These are phyloP conservation scores for Sporothrix brasiliensis DNA, from an alignment of 2,329 filamentous ascomycete species.

Conservation along the genomic window DNA sequence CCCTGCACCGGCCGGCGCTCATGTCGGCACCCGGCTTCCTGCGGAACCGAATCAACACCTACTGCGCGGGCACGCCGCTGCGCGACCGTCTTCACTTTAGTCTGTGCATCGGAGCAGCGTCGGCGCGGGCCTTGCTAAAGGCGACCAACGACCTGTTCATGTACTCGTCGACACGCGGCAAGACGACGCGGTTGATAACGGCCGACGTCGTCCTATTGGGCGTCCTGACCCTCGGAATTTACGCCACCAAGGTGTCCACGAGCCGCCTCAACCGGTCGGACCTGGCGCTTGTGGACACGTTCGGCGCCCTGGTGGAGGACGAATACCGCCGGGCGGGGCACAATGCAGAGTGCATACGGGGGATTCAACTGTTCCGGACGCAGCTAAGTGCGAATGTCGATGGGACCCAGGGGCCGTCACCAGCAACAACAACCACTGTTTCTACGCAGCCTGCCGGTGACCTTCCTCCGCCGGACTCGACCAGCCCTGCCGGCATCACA, in stretches of 20 bases:
- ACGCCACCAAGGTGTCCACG: slow-evolving; percentile 27
- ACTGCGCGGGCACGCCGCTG: slow-evolving; percentile 29
- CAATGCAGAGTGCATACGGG: slow-evolving; percentile 1
- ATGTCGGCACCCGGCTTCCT: slow-evolving; percentile 28
- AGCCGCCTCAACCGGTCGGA: slow-evolving; percentile 29
- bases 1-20: slow-evolving; percentile 29
- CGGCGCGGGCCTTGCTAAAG: slow-evolving; percentile 26
- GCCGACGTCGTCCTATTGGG: slow-evolving; percentile 30
- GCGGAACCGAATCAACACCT: slow-evolving; percentile 29
- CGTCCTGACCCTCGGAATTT: slow-evolving; percentile 30
- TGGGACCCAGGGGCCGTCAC: background rate
- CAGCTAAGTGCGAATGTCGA: slow-evolving; percentile 22
- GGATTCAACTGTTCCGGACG: background rate
- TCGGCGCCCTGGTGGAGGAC: slow-evolving; percentile 21
- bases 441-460: too few species aligned
- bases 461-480: too few species aligned
- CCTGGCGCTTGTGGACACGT: slow-evolving; percentile 26
- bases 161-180: slow-evolving; percentile 22
- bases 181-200: slow-evolving; percentile 15
- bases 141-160: slow-evolving; percentile 28
- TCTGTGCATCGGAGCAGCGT: slow-evolving; percentile 31
- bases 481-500: background rate
- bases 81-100: slow-evolving; percentile 30
- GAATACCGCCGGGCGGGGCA: slow-evolving; percentile 20
- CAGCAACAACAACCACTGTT: background rate